A percentile compares a stretch with the other conserved stretches of the same genome.
Evolutionary conservation across 1,284 basidiomycete genomes (phyloP).

Genomic region (Gomphus sp.): DNA sequence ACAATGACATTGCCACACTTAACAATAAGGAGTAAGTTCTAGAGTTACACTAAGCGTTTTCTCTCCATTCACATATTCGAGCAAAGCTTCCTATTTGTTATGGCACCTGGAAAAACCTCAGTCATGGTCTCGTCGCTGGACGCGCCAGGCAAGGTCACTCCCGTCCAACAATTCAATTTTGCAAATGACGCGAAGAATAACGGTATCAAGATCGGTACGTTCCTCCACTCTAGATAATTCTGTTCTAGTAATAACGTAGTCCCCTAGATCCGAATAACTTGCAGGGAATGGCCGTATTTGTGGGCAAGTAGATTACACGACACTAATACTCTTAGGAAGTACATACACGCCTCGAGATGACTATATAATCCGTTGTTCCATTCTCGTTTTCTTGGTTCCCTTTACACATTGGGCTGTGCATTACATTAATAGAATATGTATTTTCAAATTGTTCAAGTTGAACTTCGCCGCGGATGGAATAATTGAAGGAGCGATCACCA

Average conservation of each 20-base stretch:
- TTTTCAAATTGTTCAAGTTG: too few species aligned
- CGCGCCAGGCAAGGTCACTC: constrained; percentile 29
- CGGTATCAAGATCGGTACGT: constrained; percentile 24
- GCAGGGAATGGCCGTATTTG: constrained; percentile 34
- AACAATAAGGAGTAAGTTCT: constrained; percentile 34
- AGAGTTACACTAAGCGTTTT: background rate
- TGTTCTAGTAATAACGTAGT: background rate
- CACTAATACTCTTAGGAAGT: background rate
- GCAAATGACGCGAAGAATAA: constrained; percentile 27
- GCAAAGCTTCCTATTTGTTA: constrained; percentile 36
- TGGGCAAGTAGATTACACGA: constrained; percentile 9
- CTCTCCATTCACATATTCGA: background rate
- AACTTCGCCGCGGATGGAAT: too few species aligned
- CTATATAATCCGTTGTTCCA: background rate
- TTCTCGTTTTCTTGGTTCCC: background rate
- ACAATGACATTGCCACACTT: constrained; percentile 35
- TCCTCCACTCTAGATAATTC: background rate
- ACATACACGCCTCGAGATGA: too few species aligned
- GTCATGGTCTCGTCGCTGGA: constrained; percentile 33
- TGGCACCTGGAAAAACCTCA: constrained; percentile 30
- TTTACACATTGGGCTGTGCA: background rate
- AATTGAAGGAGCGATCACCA: too few species aligned
- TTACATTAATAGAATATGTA: too few species aligned
- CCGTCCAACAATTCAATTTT: constrained; percentile 32
- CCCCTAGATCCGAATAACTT: constrained; percentile 28